A percentile compares a stretch with the other conserved stretches of the same genome.
Evolutionary conservation across 805 yeast genomes (phyloP).

Genomic region (Lipomyces yamadae): DNA sequence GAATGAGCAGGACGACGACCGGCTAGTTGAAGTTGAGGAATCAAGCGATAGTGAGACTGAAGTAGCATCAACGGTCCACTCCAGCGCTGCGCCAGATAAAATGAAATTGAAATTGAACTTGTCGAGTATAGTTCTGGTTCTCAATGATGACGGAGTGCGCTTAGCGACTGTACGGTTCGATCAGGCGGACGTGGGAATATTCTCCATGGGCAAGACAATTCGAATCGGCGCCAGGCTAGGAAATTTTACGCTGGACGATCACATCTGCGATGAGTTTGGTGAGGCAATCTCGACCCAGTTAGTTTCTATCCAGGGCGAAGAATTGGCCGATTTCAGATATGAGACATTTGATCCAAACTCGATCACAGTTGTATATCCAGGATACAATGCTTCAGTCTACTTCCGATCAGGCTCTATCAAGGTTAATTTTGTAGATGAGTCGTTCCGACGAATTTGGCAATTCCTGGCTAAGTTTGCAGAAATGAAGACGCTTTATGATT

Average conservation of each 20-base stretch:
- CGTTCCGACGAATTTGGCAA: conserved; percentile 67
- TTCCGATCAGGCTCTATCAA: conserved; percentile 77
- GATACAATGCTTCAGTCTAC: conserved; percentile 60
- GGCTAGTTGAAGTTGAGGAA: conserved; percentile 16
- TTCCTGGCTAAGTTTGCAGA: conserved; percentile 75
- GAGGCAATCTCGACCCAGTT: conserved; percentile 66
- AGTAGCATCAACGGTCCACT: conserved; percentile 18
- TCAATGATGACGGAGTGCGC: conserved; percentile 82
- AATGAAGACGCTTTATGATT: conserved; percentile 89
- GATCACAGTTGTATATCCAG: conserved; percentile 42
- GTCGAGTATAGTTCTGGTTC: conserved; percentile 71
- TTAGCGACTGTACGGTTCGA: conserved; percentile 79
- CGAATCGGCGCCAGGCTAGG: conserved; percentile 75
- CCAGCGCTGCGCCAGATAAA: conserved; percentile 32
- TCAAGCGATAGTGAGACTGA: conserved; percentile 29
- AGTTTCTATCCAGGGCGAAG: conserved; percentile 78
- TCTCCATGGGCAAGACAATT: conserved; percentile 76
- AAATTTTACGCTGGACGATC: conserved; percentile 77
- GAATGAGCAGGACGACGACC: conserved; percentile 11
- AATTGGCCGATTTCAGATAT: conserved; percentile 79
- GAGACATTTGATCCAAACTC: conserved; percentile 73
- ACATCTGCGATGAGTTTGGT: conserved; percentile 56
- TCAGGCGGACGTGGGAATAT: conserved; percentile 69
- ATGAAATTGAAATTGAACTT: conserved; percentile 70
- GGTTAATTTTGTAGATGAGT: conserved; percentile 79